Percentiles rank a stretch among this genome's conserved stretches.
Evolutionary conservation across 345 rosid genomes (phyloP).

Genomic region (Sonneratia alba): DNA sequence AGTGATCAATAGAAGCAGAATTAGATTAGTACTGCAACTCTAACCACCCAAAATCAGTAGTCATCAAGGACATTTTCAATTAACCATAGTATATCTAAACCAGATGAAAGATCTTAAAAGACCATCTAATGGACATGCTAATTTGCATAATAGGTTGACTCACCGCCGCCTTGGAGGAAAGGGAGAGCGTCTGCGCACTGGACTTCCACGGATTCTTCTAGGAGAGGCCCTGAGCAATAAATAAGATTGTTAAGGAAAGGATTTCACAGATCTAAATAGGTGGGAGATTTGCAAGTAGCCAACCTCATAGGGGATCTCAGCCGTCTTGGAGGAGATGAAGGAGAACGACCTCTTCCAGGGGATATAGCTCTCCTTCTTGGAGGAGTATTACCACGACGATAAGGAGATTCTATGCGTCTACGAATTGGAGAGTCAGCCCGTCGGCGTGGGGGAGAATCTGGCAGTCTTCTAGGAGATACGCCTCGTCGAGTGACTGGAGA

Average conservation of each 20-base stretch:
- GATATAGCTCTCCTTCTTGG: slow-evolving; percentile 63
- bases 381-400: slow-evolving; percentile 64
- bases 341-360: slow-evolving; percentile 76
- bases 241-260: slow-evolving; percentile 8
- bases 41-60: background rate
- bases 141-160: slow-evolving; percentile 1
- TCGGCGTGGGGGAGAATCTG: slow-evolving; percentile 73
- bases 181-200: slow-evolving; percentile 84
- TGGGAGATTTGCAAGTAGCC: slow-evolving; percentile 4
- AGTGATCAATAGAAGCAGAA: background rate
- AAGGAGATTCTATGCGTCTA: slow-evolving; percentile 65
- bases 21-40: background rate
- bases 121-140: background rate
- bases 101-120: background rate
- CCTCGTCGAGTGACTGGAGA: slow-evolving; percentile 66
- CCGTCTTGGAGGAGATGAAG: slow-evolving; percentile 65
- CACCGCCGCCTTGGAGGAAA: slow-evolving; percentile 83
- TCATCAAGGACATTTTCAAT: too few relatives aligned
- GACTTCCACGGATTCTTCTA: slow-evolving; percentile 84
- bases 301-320: slow-evolving; percentile 84
- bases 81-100: background rate
- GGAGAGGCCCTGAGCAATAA: slow-evolving; percentile 59
- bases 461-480: slow-evolving; percentile 67
- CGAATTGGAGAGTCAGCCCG: slow-evolving; percentile 65
- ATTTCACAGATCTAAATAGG: slow-evolving; percentile 4